These are phyloP conservation scores for Fomitopsis schrenkii DNA, from an alignment of 1,284 basidiomycete species.

Conservation along the genomic window DNA sequence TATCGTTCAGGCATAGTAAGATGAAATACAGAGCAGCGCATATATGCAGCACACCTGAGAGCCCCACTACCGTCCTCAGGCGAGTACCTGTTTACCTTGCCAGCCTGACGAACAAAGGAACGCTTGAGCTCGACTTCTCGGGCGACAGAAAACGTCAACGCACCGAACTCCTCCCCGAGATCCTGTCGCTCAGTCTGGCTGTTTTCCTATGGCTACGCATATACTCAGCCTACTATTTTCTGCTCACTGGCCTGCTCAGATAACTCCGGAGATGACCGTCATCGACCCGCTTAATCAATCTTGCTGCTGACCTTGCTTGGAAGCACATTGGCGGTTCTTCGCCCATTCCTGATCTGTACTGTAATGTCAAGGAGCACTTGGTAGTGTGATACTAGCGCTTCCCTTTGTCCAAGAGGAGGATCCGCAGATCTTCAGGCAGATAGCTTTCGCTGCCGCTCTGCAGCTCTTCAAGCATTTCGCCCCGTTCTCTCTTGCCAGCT, in stretches of 20 bases:
- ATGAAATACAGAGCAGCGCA: constrained; percentile 48
- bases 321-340: constrained; percentile 50
- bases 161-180: constrained; percentile 19
- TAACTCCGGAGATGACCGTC: constrained; percentile 40
- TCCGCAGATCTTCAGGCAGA: constrained; percentile 17
- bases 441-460: constrained; percentile 27
- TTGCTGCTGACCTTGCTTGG: constrained; percentile 62
- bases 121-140: constrained; percentile 22
- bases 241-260: constrained; percentile 33
- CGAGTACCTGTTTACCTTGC: constrained; percentile 12
- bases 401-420: neutral
- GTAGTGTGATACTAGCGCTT: constrained; percentile 33
- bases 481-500: constrained; percentile 49
- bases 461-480: constrained; percentile 35
- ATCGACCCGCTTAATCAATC: constrained; percentile 48
- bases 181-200: constrained; percentile 24
- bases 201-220: constrained; percentile 44
- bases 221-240: constrained; percentile 46
- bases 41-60: constrained; percentile 17
- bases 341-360: constrained; percentile 50
- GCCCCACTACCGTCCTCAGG: constrained; percentile 15
- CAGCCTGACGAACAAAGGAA: constrained; percentile 14
- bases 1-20: constrained; percentile 47
- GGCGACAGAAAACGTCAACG: constrained; percentile 20
- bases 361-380: constrained; percentile 37